A percentile compares a stretch with the other conserved stretches of the same genome.
phyloP scores from a whole-genome alignment of 352 stramenopile genomes.

The Thraustochytrium sp. region DNA sequence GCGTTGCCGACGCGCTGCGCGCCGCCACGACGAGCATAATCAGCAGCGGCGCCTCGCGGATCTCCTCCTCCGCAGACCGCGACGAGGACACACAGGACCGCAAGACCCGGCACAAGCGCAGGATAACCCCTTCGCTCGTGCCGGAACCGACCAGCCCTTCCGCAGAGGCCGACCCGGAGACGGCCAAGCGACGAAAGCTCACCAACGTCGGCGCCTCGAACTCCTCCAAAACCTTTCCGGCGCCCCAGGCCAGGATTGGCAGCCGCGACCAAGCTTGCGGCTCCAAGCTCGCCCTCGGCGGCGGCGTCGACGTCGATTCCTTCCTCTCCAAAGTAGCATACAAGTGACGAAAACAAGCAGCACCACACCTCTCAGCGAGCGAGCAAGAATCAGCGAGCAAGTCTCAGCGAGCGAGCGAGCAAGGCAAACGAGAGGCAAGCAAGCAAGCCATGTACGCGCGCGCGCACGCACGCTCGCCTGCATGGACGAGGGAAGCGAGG shows the following conservation, averaged over 20 bases:
- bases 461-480: no score
- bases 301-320: conserved; percentile 1
- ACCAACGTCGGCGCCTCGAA: background rate
- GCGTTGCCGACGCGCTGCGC: background rate
- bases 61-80: no score
- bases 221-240: no score
- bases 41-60: no score
- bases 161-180: background rate
- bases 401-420: no score
- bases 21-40: background rate
- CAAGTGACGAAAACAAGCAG: no score
- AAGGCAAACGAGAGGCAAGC: no score
- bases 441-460: no score
- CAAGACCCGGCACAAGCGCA: background rate
- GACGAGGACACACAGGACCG: background rate
- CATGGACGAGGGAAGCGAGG: no score
- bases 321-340: conserved; percentile 13
- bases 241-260: no score
- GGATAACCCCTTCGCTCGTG: background rate
- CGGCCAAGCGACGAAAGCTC: background rate
- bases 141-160: background rate
- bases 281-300: background rate
- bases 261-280: background rate
- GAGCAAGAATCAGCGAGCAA: no score
- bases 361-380: no score